Base-by-base conservation (phyloP, 2,329 filamentous ascomycete species). In the Botrytis aclada region DNA sequence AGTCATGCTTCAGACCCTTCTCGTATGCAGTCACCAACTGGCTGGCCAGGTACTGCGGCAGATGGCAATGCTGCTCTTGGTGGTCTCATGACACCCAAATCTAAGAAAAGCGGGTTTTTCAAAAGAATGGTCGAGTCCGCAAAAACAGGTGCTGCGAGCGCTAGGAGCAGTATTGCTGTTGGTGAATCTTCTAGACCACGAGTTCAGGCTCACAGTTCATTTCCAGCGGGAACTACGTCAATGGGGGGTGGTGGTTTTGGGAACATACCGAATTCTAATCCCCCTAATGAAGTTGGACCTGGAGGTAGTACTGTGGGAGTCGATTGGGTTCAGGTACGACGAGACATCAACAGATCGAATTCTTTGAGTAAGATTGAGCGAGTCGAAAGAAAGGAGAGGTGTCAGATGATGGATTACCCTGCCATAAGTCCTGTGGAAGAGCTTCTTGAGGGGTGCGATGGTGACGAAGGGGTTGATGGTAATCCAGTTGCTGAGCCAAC, bases 311-410 rank as follows among this genome's bases (percentile, higher is more conserved):
- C 75, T 43, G 77, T 81, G 39, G 84, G 86, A 1, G 87, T 93
- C 22, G 95, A 98, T 81, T 99, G 96, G 95, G 94, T 99, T n/a
- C 95, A 98, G 81, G 94, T 98, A 34, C 92, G 96, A 51, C 90
- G 96, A 63, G 97, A 99, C 82, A 92, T 99, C 64, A 98, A 99
- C 82, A 89, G 96, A 51, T 97, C 95, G 5, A 98, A 97, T 80
- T 96, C 95, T 0, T 86, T 98, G 54, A 97, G 95, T 82, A 91
- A 90, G 74, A 96, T 95, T 76, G 96, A 99, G 83, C 88, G 91
- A 32, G 86, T 90, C 56, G 96, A 99, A 80, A 87, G 95, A 71
- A 91, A 89, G 61, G 95, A 99, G 78, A 89, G 95, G 71, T 98
- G 95, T 80, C 92, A 97, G 79, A 96, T 98, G 93, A 90, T 98